These are phyloP conservation scores for Rubia yunnanensis DNA, from an alignment of 257 asterid species.

Conservation along the genomic window DNA sequence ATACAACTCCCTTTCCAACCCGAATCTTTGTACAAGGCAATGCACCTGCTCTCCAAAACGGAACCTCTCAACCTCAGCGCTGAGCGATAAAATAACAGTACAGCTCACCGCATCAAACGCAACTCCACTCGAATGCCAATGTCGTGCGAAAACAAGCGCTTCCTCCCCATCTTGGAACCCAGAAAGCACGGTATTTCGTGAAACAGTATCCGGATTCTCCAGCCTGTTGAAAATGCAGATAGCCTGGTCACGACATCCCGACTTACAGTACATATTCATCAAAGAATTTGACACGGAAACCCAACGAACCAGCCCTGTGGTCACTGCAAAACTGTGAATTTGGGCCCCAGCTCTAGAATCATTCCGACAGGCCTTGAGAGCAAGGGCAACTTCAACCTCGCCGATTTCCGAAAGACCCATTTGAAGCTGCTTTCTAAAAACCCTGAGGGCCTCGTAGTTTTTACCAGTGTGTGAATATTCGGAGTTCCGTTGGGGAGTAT, in stretches of 20 bases:
- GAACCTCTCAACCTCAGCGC: constrained; percentile 44
- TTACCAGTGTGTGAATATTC: constrained; percentile 34
- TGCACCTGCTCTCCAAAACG: constrained; percentile 56
- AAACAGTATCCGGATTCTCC: constrained; percentile 63
- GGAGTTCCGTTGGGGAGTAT: constrained; percentile 37
- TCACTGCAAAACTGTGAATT: constrained; percentile 54
- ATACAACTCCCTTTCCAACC: constrained; percentile 43
- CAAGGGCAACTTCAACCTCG: constrained; percentile 58
- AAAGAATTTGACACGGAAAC: constrained; percentile 67
- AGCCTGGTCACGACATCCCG: constrained; percentile 36
- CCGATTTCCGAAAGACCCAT: constrained; percentile 42
- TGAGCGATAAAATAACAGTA: constrained; percentile 57
- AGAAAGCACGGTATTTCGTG: constrained; percentile 68
- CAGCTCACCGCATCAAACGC: constrained; percentile 60
- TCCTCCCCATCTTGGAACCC: constrained; percentile 50
- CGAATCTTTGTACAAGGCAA: constrained; percentile 42
- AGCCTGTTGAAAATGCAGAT: constrained; percentile 35
- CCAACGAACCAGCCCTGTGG: constrained; percentile 30
- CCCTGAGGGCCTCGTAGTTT: constrained; percentile 37
- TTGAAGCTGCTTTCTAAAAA: constrained; percentile 50
- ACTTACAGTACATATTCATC: constrained; percentile 74
- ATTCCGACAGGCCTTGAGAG: constrained; percentile 61
- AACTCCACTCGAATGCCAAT: constrained; percentile 49
- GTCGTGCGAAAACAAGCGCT: constrained; percentile 50
- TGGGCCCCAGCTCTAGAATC: constrained; percentile 43